Evolutionary conservation across 176 grass and related monocot genomes (phyloP).

Genomic region (Avena sativa): DNA sequence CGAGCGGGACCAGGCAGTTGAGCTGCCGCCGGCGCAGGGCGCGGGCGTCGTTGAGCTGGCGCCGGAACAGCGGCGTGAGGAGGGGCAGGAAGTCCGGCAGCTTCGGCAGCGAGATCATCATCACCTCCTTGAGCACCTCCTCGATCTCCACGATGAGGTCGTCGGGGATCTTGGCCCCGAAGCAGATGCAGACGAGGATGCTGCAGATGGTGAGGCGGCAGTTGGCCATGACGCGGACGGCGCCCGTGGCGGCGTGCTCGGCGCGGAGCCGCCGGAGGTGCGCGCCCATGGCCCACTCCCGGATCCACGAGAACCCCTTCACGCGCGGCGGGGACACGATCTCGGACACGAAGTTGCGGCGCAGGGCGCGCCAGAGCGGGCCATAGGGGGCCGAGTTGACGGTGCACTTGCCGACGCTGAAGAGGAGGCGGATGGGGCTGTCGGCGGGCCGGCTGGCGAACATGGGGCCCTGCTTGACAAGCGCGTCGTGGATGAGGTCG

Average conservation of each 20-base stretch:
- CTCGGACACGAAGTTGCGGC: conserved; percentile 93
- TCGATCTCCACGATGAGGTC: conserved; percentile 74
- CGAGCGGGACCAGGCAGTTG: conserved; percentile 70
- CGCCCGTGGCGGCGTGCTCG: conserved; percentile 51
- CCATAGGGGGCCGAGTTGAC: conserved; percentile 93
- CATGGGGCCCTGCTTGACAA: conserved; percentile 76
- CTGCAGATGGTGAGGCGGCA: conserved; percentile 95
- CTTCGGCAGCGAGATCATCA: conserved; percentile 90
- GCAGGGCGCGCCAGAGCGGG: conserved; percentile 81
- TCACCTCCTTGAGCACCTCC: conserved; percentile 96
- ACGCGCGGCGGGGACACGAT: conserved; percentile 76
- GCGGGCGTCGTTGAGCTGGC: conserved; percentile 62
- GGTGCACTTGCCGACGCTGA: conserved; percentile 93
- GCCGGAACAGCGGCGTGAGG: conserved; percentile 78
- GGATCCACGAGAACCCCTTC: conserved; percentile 86
- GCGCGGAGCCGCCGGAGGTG: conserved; percentile 76
- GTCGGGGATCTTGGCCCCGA: conserved; percentile 86
- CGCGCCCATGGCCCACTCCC: conserved; percentile 81
- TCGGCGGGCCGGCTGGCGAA: conserved; percentile 89
- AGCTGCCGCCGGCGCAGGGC: conserved; percentile 70
- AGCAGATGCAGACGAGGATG: conserved; percentile 99
- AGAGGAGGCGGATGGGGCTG: conserved; percentile 84
- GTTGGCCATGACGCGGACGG: conserved; percentile 55
- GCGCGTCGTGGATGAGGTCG: conserved; percentile 95
- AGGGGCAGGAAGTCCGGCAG: conserved; percentile 87